Percentiles rank a stretch among this genome's conserved stretches.
These are phyloP conservation scores for Medicago ruthenica DNA, from an alignment of 306 rosid genomes.

Conservation along the genomic window DNA sequence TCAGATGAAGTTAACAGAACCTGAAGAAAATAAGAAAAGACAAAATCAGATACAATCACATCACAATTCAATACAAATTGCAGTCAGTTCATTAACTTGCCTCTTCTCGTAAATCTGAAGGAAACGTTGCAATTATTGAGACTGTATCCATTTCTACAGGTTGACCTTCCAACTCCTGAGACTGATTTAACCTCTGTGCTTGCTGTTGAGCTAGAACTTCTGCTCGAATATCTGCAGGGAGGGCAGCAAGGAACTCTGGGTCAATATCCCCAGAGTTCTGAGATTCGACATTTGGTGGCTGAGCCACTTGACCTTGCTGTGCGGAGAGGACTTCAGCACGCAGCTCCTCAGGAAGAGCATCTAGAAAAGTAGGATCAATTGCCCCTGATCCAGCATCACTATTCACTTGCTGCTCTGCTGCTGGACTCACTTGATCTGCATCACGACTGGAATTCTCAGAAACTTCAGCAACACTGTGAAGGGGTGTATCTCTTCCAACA, in stretches of 20 bases:
- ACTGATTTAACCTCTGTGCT: slow-evolving; percentile 93
- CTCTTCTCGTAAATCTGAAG: slow-evolving; percentile 98
- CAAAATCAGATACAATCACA: slow-evolving; percentile 27
- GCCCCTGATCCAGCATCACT: slow-evolving; percentile 86
- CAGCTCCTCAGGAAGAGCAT: slow-evolving; percentile 98
- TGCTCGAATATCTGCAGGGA: slow-evolving; percentile 95
- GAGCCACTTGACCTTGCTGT: slow-evolving; percentile 91
- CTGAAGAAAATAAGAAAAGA: slow-evolving; percentile 48
- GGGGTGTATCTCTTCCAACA: slow-evolving; percentile 83
- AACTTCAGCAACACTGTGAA: slow-evolving; percentile 94
- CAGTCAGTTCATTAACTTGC: slow-evolving; percentile 47
- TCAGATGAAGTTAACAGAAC: slow-evolving; percentile 96
- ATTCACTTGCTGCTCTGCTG: slow-evolving; percentile 74
- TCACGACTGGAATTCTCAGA: slow-evolving; percentile 94
- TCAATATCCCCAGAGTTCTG: slow-evolving; percentile 91
- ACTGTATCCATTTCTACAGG: slow-evolving; percentile 99
- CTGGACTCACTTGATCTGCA: slow-evolving; percentile 86
- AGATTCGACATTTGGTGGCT: slow-evolving; percentile 72
- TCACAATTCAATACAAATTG: background rate
- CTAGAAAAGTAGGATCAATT: slow-evolving; percentile 97
- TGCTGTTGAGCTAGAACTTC: slow-evolving; percentile 99
- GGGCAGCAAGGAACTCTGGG: slow-evolving; percentile 99
- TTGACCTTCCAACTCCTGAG: slow-evolving; percentile 99
- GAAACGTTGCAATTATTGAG: slow-evolving; percentile 99
- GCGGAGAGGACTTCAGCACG: slow-evolving; percentile 98